Conservation (phyloP, 805 yeast species). For the Candida michaelii region DNA sequence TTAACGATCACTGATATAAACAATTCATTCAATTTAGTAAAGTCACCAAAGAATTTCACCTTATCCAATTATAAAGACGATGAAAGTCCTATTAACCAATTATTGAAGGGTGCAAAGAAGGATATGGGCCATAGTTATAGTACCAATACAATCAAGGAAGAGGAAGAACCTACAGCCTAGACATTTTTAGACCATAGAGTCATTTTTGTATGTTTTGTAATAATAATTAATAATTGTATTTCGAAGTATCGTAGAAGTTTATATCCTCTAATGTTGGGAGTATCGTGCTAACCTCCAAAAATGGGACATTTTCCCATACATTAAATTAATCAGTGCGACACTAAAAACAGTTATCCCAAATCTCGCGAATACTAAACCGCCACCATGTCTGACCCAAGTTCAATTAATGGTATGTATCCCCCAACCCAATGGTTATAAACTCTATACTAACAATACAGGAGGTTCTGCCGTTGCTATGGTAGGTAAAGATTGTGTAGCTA, state of each 20-base stretch:
- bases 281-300: too few species aligned
- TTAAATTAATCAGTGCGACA: too few species aligned
- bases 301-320: too few species aligned
- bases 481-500: slow-evolving; percentile 97
- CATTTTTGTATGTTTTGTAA: background rate
- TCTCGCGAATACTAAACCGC: slow-evolving; percentile 9
- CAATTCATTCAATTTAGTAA: slow-evolving; percentile 27
- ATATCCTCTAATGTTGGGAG: background rate
- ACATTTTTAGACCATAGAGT: background rate
- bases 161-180: slow-evolving; percentile 19
- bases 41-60: slow-evolving; percentile 43
- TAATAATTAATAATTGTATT: background rate
- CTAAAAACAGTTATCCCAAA: background rate
- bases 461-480: slow-evolving; percentile 99
- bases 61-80: slow-evolving; percentile 34
- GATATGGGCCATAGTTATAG: slow-evolving; percentile 31
- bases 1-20: slow-evolving; percentile 17
- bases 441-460: slow-evolving; percentile 35
- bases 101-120: slow-evolving; percentile 22
- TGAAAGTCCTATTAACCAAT: slow-evolving; percentile 38
- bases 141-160: slow-evolving; percentile 40
- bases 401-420: slow-evolving; percentile 53
- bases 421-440: background rate
- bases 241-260: background rate
- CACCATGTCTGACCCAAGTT: slow-evolving; percentile 71